Evolutionary conservation across 306 rosid species (phyloP), one percentile per base, ranked within the genome.

Genomic region (Psophocarpus tetragonolobus): DNA sequence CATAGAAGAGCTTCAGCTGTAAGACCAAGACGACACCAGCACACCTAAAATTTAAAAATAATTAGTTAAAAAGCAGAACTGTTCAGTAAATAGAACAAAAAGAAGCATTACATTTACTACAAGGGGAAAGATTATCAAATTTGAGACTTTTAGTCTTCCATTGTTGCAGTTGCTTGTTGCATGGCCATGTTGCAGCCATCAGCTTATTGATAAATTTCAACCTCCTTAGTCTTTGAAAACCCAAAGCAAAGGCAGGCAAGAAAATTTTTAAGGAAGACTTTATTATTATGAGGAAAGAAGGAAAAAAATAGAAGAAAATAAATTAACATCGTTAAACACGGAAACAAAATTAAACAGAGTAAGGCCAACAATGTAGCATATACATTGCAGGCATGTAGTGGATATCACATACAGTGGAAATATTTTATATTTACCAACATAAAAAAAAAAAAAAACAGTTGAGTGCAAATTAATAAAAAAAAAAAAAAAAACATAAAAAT

Each of bases 1-100:
- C 98, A 94, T n/a, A 94, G 89, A 86, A 88, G 90, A 80, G 98
- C 91, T 78, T 92, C 91, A 39, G 91, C 73, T 80, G 82, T 79
- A 87, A 86, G 90, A 77, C 93, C 90, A 79, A 92, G 50, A 47
- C 85, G 92, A 82, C 95, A 92, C 98, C 98, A 94, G 83, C 97
- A 90, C 33, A 81, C 97, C 98, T 94, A 35, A 26, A 74, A 87
- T 84, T 73, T 61, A 60, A 68, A 64, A 62, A 75, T 32, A 41
- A 73, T 61, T 60, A 56, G 45, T 66, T 79, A 69, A 72, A 69
- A 72, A 62, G 69, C 39, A 63, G 42, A 67, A 64, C 7, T 35
- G 67, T 23, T 75, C 68, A 48, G 15, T 69, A 17, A 69, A 30
- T 26, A 12, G 41, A 78, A 68, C 74, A 76, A 75, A 76, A 76